Conservation (phyloP, 2,329 filamentous ascomycete species). For the Apiospora arundinis region DNA sequence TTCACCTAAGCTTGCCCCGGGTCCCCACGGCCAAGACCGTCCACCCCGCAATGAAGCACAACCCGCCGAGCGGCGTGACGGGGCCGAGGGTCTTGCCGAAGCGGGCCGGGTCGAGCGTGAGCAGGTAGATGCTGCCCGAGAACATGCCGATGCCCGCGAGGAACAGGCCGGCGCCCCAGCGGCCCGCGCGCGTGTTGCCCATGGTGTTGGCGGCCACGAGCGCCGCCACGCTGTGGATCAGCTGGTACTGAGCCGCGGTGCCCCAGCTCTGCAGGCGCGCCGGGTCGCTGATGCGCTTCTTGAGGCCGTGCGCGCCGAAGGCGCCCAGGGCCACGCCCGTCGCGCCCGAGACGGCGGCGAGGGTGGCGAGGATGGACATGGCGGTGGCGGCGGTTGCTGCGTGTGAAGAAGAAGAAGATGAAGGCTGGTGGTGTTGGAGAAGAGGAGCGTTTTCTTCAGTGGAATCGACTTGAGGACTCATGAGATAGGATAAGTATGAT, state of each 20-base stretch:
- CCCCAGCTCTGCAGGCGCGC: conserved; percentile 63
- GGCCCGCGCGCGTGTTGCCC: conserved; percentile 62
- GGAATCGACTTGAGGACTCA: background rate
- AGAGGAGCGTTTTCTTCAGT: background rate
- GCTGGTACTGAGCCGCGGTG: conserved; percentile 67
- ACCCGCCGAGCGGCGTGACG: conserved; percentile 68
- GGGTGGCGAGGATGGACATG: conserved; percentile 57
- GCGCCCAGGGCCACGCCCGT: conserved; percentile 67
- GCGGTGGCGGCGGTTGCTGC: conserved; percentile 25
- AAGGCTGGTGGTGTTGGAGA: background rate
- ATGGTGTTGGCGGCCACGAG: conserved; percentile 59
- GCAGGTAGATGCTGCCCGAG: conserved; percentile 68
- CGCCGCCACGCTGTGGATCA: conserved; percentile 67
- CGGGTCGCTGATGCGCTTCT: conserved; percentile 65
- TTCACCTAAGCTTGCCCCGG: conserved; percentile 14
- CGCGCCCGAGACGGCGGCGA: conserved; percentile 68
- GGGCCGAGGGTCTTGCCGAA: conserved; percentile 65
- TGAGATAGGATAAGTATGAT: background rate
- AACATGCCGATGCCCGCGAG: conserved; percentile 72
- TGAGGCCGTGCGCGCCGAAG: conserved; percentile 72
- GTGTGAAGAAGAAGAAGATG: background rate
- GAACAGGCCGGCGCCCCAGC: conserved; percentile 63
- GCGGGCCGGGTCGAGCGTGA: conserved; percentile 65
- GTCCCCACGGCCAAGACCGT: conserved; percentile 45
- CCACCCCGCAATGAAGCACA: conserved; percentile 72